A percentile compares a stretch with the other conserved stretches of the same genome.
Conservation (phyloP, 2,329 filamentous ascomycete genomes). For the Sporothrix inflata region DNA sequence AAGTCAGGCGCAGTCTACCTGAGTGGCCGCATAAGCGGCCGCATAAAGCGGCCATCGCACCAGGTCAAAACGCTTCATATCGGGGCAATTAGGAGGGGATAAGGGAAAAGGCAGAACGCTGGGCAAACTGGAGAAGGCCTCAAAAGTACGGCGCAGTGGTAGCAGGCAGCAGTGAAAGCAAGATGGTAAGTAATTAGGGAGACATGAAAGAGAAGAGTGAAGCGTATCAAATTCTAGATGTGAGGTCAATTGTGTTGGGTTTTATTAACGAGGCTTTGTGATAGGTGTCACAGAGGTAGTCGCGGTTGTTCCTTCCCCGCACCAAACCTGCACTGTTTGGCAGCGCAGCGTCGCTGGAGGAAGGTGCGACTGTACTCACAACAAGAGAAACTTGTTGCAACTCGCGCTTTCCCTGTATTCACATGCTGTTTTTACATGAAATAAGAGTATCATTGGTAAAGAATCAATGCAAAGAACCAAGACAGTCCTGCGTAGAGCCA, state of each 20-base stretch:
- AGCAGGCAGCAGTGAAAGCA: slow-evolving; percentile 3
- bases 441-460: not conserved
- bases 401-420: not conserved
- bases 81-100: slow-evolving; percentile 16
- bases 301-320: not conserved
- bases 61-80: not conserved
- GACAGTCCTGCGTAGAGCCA: too few relatives aligned
- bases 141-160: not conserved
- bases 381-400: not conserved
- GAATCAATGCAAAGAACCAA: too few relatives aligned
- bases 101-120: slow-evolving; percentile 27
- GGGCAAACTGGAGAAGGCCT: slow-evolving; percentile 23
- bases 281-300: not conserved
- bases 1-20: slow-evolving; percentile 28
- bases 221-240: not conserved
- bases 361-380: not conserved
- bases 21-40: slow-evolving; percentile 32
- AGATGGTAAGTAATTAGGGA: not conserved
- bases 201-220: not conserved
- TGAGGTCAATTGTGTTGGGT: not conserved
- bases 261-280: slow-evolving; percentile 1
- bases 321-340: not conserved
- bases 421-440: not conserved
- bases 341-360: not conserved
- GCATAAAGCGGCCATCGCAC: slow-evolving; percentile 19